Evolutionary conservation across 441 rosid genomes (phyloP).

Genomic region (Flueggea neowawraea): DNA sequence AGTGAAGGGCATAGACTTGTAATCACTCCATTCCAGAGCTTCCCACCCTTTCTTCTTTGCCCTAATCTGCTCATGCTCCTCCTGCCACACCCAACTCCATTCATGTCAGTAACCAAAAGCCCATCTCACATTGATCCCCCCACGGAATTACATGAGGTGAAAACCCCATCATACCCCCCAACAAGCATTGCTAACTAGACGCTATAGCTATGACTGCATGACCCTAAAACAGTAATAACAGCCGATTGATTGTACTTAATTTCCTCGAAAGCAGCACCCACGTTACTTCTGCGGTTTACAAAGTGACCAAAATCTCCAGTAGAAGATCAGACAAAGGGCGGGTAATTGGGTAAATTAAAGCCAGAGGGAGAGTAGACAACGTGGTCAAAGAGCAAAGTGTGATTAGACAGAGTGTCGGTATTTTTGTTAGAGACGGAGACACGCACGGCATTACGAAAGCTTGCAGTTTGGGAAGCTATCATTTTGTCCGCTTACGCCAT

Average conservation of each 20-base stretch:
- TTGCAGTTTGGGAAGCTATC: slow-evolving; percentile 21
- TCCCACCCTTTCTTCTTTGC: slow-evolving; percentile 44
- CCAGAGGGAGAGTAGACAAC: too few species aligned
- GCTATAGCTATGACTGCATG: too few species aligned
- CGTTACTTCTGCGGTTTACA: background rate
- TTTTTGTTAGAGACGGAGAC: background rate
- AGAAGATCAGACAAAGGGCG: too few species aligned
- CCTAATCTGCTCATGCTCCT: slow-evolving; percentile 85
- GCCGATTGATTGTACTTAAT: background rate
- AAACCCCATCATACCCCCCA: too few species aligned
- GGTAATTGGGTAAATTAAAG: too few species aligned
- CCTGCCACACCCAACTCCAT: slow-evolving; percentile 37
- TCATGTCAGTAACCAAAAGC: too few species aligned
- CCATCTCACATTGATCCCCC: too few species aligned
- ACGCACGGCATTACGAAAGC: background rate
- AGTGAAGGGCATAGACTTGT: slow-evolving; percentile 98
- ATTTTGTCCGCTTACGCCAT: slow-evolving; percentile 33
- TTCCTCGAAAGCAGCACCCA: slow-evolving; percentile 3
- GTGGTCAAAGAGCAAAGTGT: background rate
- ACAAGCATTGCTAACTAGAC: too few species aligned
- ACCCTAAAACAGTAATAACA: too few species aligned
- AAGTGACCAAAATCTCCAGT: background rate
- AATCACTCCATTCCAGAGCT: slow-evolving; percentile 84
- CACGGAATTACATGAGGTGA: too few species aligned
- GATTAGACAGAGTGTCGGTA: slow-evolving; percentile 2